Percentiles rank a stretch among this genome's conserved stretches.
phyloP scores from a whole-genome alignment of 2,329 filamentous ascomycete species.

The Alternaria burnsii region DNA sequence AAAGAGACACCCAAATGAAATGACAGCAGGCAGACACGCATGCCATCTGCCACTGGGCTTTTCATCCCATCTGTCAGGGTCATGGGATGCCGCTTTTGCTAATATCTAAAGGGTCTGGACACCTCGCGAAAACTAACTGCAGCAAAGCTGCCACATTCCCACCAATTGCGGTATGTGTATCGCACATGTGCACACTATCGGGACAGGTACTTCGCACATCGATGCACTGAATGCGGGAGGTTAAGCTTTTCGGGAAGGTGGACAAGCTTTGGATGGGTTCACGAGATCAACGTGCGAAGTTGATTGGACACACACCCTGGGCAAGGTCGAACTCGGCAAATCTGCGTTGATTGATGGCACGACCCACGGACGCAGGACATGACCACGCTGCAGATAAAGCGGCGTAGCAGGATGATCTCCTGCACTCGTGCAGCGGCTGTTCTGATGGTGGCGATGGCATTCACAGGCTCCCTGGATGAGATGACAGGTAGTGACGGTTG shows the following conservation, averaged over 20 bases:
- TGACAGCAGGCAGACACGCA: neutral
- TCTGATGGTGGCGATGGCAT: neutral
- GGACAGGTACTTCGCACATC: neutral
- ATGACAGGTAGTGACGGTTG: neutral
- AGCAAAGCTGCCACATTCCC: neutral
- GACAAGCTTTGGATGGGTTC: slow-evolving; percentile 23
- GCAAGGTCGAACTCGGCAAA: neutral
- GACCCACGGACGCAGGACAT: slow-evolving; percentile 4
- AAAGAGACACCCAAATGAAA: neutral
- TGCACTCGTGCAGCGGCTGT: neutral
- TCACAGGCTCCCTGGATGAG: neutral
- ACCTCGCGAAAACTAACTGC: neutral
- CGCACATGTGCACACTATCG: slow-evolving; percentile 6
- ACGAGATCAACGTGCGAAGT: slow-evolving; percentile 19
- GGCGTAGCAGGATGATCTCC: slow-evolving; percentile 1
- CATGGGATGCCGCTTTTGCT: slow-evolving; percentile 1
- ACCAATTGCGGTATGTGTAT: slow-evolving; percentile 1
- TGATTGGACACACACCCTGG: slow-evolving; percentile 20
- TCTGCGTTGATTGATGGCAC: neutral
- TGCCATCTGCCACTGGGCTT: neutral
- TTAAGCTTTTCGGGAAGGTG: slow-evolving; percentile 35
- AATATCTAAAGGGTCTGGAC: neutral
- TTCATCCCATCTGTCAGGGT: neutral
- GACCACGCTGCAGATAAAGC: neutral
- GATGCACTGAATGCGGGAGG: neutral